Percentiles rank a stretch among this genome's conserved stretches.
Evolutionary conservation across 176 grass and related monocot genomes (phyloP).

Genomic region (Aegilops longissima): DNA sequence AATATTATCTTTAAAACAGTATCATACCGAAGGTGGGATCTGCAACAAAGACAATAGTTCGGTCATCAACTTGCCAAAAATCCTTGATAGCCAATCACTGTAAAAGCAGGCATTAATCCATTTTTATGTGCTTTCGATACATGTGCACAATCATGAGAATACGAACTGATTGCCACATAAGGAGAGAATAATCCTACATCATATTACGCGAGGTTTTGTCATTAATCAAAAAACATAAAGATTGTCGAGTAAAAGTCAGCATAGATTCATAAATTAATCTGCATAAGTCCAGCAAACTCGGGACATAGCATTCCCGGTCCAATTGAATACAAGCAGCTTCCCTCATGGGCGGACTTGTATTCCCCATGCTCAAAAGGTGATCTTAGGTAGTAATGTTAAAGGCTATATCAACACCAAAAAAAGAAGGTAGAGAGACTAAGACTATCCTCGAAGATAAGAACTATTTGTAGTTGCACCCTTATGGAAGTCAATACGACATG

Average conservation of each 20-base stretch:
- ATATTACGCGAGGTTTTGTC: not conserved
- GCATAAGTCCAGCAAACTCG: not conserved
- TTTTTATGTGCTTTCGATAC: not conserved
- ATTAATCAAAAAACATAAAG: not conserved
- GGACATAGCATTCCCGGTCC: not conserved
- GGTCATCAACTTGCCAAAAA: constrained; percentile 94
- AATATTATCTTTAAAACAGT: not conserved
- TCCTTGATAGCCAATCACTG: constrained; percentile 95
- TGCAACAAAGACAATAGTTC: constrained; percentile 81
- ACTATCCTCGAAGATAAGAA: not conserved
- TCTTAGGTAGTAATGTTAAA: not conserved
- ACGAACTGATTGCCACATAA: not conserved
- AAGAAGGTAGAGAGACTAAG: not conserved
- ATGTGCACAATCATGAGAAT: not conserved
- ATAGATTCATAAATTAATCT: not conserved
- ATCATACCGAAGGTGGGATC: constrained; percentile 90
- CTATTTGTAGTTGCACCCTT: not conserved
- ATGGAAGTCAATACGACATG: not conserved
- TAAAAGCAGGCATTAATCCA: constrained; percentile 6
- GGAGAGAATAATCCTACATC: not conserved
- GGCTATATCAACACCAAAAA: not conserved
- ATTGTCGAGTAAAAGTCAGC: not conserved
- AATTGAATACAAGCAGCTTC: not conserved
- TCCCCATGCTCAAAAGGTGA: not conserved
- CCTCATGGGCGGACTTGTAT: not conserved